Conservation (phyloP, 2,329 filamentous ascomycete genomes). For the Lizonia empirigonia region DNA sequence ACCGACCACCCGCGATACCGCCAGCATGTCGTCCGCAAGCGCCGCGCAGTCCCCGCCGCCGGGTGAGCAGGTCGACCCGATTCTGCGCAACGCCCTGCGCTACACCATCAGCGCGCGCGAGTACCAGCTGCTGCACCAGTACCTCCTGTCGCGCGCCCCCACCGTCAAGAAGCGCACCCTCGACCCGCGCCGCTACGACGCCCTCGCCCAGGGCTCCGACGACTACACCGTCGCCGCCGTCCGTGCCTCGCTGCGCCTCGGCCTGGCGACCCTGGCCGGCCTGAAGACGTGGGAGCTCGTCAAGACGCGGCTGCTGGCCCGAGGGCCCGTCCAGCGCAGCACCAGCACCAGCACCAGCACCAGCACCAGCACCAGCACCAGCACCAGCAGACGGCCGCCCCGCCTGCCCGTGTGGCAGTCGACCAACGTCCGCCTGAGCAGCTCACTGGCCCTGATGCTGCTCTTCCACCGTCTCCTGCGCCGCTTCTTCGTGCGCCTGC, state of each 20-base stretch:
- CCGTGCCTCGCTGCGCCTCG: slow-evolving; percentile 54
- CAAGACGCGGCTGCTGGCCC: slow-evolving; percentile 44
- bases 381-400: slow-evolving; percentile 44
- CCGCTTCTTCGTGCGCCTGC: slow-evolving; percentile 83
- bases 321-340: slow-evolving; percentile 35
- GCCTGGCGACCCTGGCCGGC: slow-evolving; percentile 50
- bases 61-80: slow-evolving; percentile 61
- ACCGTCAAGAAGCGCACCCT: slow-evolving; percentile 61
- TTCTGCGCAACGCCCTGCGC: slow-evolving; percentile 82
- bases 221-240: slow-evolving; percentile 57
- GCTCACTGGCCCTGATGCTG: slow-evolving; percentile 83
- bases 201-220: slow-evolving; percentile 54
- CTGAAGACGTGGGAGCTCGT: slow-evolving; percentile 56
- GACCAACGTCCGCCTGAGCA: slow-evolving; percentile 74
- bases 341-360: too few relatives aligned
- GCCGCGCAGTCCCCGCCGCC: slow-evolving; percentile 37
- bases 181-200: slow-evolving; percentile 58
- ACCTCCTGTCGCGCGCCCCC: slow-evolving; percentile 75
- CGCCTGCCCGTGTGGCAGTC: slow-evolving; percentile 58
- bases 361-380: too few relatives aligned
- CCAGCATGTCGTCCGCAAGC: slow-evolving; percentile 44
- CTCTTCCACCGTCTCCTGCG: slow-evolving; percentile 88
- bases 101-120: slow-evolving; percentile 84
- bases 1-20: slow-evolving; percentile 15
- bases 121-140: slow-evolving; percentile 83